phyloP scores from a whole-genome alignment of 805 yeast species.

The Vanderwaltozyma verrucispora region DNA sequence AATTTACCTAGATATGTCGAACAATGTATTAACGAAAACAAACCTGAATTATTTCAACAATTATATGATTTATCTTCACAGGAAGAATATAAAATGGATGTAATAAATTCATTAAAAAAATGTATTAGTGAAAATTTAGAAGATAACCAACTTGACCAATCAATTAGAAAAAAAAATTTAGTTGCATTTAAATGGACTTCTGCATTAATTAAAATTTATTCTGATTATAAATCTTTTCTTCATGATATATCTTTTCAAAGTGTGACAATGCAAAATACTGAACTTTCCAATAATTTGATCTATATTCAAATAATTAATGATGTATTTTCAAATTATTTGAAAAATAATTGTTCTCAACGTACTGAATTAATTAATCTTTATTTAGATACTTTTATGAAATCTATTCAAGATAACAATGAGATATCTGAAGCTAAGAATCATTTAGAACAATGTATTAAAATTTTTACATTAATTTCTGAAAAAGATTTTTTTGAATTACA shows the following conservation, averaged over 20 bases:
- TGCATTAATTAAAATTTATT: constrained; percentile 41
- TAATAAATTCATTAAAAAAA: constrained; percentile 9
- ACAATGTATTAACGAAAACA: constrained; percentile 6
- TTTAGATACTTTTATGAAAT: constrained; percentile 45
- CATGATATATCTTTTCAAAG: constrained; percentile 41
- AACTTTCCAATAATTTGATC: not conserved
- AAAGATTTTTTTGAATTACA: constrained; percentile 80
- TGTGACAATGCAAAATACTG: constrained; percentile 15
- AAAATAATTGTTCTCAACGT: constrained; percentile 30
- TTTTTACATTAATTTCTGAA: constrained; percentile 63
- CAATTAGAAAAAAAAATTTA: constrained; percentile 31
- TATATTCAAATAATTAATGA: constrained; percentile 28
- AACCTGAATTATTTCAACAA: constrained; percentile 8
- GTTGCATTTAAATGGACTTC: constrained; percentile 62
- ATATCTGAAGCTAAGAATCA: constrained; percentile 25
- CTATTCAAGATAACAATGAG: constrained; percentile 37
- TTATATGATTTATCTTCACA: constrained; percentile 11
- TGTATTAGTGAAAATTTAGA: constrained; percentile 12
- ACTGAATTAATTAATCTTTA: constrained; percentile 49
- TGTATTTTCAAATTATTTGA: constrained; percentile 54
- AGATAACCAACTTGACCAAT: constrained; percentile 7
- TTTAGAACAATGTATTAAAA: constrained; percentile 44
- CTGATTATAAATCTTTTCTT: constrained; percentile 40
- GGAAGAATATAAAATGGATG: constrained; percentile 6
- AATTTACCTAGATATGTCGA: constrained; percentile 6